A percentile compares a stretch with the other conserved stretches of the same genome.
Evolutionary conservation across 2,329 filamentous ascomycete genomes (phyloP).

Genomic region (Trichoderma brevicompactum): DNA sequence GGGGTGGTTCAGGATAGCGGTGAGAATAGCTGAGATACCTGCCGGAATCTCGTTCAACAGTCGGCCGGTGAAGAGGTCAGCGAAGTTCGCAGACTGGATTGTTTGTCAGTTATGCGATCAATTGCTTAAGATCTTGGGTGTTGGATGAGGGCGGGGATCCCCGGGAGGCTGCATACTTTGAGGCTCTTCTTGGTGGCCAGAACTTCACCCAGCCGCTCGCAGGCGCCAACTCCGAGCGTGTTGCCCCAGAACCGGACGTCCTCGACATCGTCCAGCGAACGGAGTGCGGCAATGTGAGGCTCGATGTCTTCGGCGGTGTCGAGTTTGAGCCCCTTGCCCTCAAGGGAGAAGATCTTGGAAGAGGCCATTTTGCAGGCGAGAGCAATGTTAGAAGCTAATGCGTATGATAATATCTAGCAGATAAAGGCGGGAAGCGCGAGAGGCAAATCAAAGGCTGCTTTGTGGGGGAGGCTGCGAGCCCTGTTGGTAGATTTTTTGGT

Average conservation of each 20-base stretch:
- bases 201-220: constrained; percentile 80
- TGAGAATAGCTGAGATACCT: constrained; percentile 83
- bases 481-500: constrained; percentile 18
- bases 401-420: constrained; percentile 15
- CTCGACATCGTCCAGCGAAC: constrained; percentile 73
- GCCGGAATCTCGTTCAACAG: constrained; percentile 92
- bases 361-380: constrained; percentile 39
- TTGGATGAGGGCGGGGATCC: not conserved
- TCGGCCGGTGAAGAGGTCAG: constrained; percentile 96
- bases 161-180: constrained; percentile 55
- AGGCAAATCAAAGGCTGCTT: constrained; percentile 12
- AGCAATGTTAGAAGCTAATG: constrained; percentile 6
- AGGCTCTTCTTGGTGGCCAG: constrained; percentile 83
- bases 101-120: not conserved
- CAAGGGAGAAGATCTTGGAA: constrained; percentile 74
- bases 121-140: too few species aligned
- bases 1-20: constrained; percentile 81
- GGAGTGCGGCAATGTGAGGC: constrained; percentile 76
- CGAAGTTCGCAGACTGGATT: constrained; percentile 76
- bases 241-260: constrained; percentile 89
- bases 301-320: constrained; percentile 86
- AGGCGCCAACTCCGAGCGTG: constrained; percentile 88
- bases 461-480: constrained; percentile 27
- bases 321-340: constrained; percentile 91
- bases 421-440: not conserved